Conservation (phyloP, 164 flowering plant genomes). For the Hamamelis virginiana region DNA sequence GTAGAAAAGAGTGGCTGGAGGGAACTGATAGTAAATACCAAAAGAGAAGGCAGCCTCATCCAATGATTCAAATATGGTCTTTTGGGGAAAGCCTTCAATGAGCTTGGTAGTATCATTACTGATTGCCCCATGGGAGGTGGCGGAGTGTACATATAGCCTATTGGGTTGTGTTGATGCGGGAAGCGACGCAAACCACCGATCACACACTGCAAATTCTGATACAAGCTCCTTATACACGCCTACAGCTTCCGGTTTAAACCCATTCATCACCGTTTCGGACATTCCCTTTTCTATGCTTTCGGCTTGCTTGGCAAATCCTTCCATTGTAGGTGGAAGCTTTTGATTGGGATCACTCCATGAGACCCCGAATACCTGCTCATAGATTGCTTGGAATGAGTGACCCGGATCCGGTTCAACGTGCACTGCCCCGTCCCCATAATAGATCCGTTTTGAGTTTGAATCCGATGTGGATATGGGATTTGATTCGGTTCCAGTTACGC, state of each 20-base stretch:
- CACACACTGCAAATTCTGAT: slow-evolving; percentile 65
- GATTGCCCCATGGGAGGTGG: slow-evolving; percentile 62
- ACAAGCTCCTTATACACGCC: slow-evolving; percentile 67
- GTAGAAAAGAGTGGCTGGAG: slow-evolving; percentile 68
- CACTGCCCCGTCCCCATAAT: slow-evolving; percentile 41
- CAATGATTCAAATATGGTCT: slow-evolving; percentile 77
- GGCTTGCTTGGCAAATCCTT: slow-evolving; percentile 78
- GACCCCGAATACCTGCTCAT: slow-evolving; percentile 53
- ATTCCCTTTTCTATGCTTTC: slow-evolving; percentile 38
- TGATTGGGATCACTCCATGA: neutral
- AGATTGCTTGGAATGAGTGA: slow-evolving; percentile 67
- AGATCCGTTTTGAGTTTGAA: slow-evolving; percentile 34
- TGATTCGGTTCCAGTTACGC: slow-evolving; percentile 65
- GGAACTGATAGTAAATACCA: slow-evolving; percentile 71
- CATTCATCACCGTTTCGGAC: slow-evolving; percentile 70
- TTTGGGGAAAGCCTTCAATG: slow-evolving; percentile 64
- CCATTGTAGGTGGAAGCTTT: slow-evolving; percentile 41
- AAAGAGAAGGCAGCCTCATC: slow-evolving; percentile 62
- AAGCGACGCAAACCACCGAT: slow-evolving; percentile 77
- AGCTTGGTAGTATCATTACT: slow-evolving; percentile 50
- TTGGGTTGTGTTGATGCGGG: slow-evolving; percentile 87
- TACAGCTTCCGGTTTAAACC: slow-evolving; percentile 59
- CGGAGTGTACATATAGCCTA: slow-evolving; percentile 75
- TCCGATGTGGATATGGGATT: slow-evolving; percentile 58
- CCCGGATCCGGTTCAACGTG: slow-evolving; percentile 71